These are phyloP conservation scores for Helicocarpus griseus DNA, from an alignment of 2,329 filamentous ascomycete species.

Conservation along the genomic window DNA sequence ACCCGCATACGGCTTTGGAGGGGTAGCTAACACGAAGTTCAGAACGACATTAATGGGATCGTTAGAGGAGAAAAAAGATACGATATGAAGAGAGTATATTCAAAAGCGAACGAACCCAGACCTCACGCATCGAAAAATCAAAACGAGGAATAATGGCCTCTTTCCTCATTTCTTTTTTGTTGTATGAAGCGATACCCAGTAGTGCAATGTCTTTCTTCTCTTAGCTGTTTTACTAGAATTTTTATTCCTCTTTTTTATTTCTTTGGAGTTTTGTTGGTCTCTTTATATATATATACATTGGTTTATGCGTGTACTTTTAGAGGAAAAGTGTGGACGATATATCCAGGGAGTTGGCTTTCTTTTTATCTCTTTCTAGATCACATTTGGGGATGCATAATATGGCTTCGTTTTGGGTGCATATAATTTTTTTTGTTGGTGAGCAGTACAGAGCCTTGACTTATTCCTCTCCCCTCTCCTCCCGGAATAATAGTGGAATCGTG, in stretches of 20 bases:
- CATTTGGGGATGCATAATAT: no score
- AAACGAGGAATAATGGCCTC: not conserved
- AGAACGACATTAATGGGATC: conserved; percentile 57
- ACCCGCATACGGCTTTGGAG: conserved; percentile 80
- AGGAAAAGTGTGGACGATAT: not conserved
- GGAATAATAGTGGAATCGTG: no score
- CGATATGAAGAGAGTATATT: not conserved
- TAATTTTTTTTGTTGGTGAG: no score
- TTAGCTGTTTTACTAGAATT: not conserved
- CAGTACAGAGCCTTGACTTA: no score
- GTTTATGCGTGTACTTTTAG: not conserved
- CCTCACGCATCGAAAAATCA: not conserved
- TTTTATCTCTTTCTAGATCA: not conserved
- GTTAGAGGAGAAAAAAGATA: conserved; percentile 34
- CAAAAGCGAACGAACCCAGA: not conserved
- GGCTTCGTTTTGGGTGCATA: no score
- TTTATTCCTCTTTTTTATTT: not conserved
- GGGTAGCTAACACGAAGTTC: conserved; percentile 71
- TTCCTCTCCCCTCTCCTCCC: no score
- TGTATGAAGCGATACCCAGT: conserved; percentile 2
- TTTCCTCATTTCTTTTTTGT: not conserved
- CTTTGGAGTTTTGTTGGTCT: not conserved
- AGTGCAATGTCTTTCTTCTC: not conserved
- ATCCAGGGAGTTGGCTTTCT: not conserved
- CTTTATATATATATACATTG: not conserved